Conservation (phyloP, 352 stramenopile species). For the Phytophthora brassicae region DNA sequence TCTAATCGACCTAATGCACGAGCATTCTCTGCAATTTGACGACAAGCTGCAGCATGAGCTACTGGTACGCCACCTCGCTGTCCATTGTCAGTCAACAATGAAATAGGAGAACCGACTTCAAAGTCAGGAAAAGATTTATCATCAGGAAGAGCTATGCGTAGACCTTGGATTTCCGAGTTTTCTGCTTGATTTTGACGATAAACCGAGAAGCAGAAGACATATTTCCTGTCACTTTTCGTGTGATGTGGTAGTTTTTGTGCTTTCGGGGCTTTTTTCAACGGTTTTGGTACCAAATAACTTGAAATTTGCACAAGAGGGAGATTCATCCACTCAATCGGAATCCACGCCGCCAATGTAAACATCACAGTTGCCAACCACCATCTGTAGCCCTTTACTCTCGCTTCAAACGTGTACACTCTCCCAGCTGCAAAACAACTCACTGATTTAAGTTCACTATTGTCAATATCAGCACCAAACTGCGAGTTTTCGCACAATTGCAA, state of each 20-base stretch:
- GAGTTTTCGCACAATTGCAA: slow-evolving; percentile 29
- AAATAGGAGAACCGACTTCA: slow-evolving; percentile 30
- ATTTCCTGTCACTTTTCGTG: slow-evolving; percentile 32
- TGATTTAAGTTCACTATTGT: not conserved
- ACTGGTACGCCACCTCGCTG: slow-evolving; percentile 19
- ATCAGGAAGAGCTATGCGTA: slow-evolving; percentile 9
- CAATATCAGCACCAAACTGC: slow-evolving; percentile 10
- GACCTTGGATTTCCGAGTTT: not conserved
- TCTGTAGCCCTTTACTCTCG: slow-evolving; percentile 44
- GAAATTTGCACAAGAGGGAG: slow-evolving; percentile 45
- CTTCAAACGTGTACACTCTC: slow-evolving; percentile 63
- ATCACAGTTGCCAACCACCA: slow-evolving; percentile 43
- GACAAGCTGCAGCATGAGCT: slow-evolving; percentile 28
- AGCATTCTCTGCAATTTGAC: slow-evolving; percentile 24
- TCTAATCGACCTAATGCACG: slow-evolving; percentile 36
- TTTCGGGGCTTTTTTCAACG: slow-evolving; percentile 2
- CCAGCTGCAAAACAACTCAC: slow-evolving; percentile 31
- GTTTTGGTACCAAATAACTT: slow-evolving; percentile 36
- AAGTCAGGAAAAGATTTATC: slow-evolving; percentile 3
- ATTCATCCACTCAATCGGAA: slow-evolving; percentile 42
- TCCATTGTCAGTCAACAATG: slow-evolving; percentile 3
- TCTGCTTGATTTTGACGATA: slow-evolving; percentile 23
- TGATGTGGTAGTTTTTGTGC: slow-evolving; percentile 4
- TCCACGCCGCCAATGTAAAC: slow-evolving; percentile 38
- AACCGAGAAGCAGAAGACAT: slow-evolving; percentile 58